Base-by-base conservation (phyloP, 2,329 filamentous ascomycete species). In the Colletotrichum abscissum region DNA sequence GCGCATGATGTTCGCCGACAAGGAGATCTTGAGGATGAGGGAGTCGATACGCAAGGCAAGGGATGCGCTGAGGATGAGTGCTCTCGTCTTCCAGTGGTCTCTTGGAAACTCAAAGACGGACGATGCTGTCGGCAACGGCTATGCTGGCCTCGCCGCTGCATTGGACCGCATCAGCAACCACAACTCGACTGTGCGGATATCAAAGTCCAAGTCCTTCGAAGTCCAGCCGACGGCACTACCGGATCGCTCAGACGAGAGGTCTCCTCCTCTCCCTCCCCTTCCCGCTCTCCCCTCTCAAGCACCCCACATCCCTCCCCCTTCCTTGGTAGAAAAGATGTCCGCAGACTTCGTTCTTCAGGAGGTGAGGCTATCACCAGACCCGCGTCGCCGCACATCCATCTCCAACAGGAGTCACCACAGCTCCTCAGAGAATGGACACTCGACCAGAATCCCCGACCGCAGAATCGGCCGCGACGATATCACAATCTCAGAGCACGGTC, bases 51-150 rank as follows among this genome's bases (percentile, higher is more conserved):
- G 82, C 11, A 89, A 87, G 79, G 91, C 88, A 14, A 86, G 89
- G 11, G 91, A 93, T 76, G 87, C 89, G 2, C 81, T 93, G 62
- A 88, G 88, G 76, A 90, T 92, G 85, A 92, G 90, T 77, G 88
- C 90, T 8, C 84, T 91, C 57, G 87, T 92, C 76, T 90, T 93
- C 80, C 88, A 92, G 76, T 93, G 91, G 90, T 90, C 88, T 24
- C 83, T 93, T 4, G 90, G 90, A 9, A 86, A 86, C 35, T 85
- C 86, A 24, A 89, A 88, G 78, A 87, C 89, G 19, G 90, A 92
- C 75, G 87, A 88, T 19, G 87, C 90, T 14, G 86, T 90, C 55
- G 90, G 91, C 22, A 92, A 92, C 58, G 92, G 92, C 56, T 94
- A 92, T 78, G 91, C 91, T 1, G 91, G 91, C 5, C 85, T 94